These are phyloP conservation scores for Populus hybrid DNA, from an alignment of 441 rosid genomes.

Conservation along the genomic window DNA sequence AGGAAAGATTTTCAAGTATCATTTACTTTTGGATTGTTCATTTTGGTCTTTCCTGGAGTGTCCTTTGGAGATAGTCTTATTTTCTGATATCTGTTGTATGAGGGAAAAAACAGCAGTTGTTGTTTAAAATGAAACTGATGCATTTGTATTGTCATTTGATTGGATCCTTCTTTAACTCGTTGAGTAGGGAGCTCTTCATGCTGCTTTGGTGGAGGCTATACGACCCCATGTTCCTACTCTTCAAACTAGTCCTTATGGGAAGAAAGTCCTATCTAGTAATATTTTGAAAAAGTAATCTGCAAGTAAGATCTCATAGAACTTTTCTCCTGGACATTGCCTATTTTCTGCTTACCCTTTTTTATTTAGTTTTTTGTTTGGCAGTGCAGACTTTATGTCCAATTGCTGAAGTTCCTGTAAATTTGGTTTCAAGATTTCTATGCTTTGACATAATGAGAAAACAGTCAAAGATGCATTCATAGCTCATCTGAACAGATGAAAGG, in stretches of 20 bases:
- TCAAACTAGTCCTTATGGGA: constrained; percentile 75
- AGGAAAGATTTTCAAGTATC: background rate
- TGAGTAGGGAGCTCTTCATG: constrained; percentile 58
- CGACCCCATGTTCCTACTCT: constrained; percentile 55
- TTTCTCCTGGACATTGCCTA: constrained; percentile 8
- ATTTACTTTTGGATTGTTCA: background rate
- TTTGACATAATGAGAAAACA: constrained; percentile 13
- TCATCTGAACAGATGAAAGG: constrained; percentile 16
- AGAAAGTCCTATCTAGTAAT: constrained; percentile 68
- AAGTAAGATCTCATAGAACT: constrained; percentile 12
- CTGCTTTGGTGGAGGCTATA: constrained; percentile 63
- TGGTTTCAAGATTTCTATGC: constrained; percentile 21
- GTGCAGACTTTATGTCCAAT: constrained; percentile 24
- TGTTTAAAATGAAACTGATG: background rate
- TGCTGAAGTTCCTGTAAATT: constrained; percentile 29
- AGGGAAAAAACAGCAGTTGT: background rate
- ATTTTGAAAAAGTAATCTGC: constrained; percentile 52
- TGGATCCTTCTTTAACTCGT: constrained; percentile 9
- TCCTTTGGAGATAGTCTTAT: background rate
- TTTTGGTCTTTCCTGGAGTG: background rate
- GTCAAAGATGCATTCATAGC: constrained; percentile 13
- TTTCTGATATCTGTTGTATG: background rate
- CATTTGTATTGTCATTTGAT: background rate
- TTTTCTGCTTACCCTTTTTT: constrained; percentile 5
- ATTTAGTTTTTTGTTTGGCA: background rate